phyloP scores from a whole-genome alignment of 768 basidiomycete species.

The Collybia nuda region DNA sequence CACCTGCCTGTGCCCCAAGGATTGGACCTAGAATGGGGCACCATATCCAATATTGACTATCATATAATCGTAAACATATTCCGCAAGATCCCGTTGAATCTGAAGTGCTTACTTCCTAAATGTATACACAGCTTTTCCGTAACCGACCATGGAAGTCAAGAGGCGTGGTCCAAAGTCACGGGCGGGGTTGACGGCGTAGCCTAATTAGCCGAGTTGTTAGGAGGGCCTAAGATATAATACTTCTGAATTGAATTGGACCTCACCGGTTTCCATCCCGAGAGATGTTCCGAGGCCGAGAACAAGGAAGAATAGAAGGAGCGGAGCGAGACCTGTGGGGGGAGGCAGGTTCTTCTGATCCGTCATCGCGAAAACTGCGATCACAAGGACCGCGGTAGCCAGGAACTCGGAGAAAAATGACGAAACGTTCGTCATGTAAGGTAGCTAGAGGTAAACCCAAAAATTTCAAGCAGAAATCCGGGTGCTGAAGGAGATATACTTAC shows the following conservation, averaged over 20 bases:
- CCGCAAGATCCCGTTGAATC: neutral
- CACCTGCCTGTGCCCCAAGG: conserved; percentile 52
- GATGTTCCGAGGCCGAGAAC: conserved; percentile 55
- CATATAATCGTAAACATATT: neutral
- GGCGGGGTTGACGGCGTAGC: conserved; percentile 41
- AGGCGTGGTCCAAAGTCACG: conserved; percentile 59
- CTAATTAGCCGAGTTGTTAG: neutral
- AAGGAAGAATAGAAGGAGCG: conserved; percentile 53
- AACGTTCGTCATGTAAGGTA: conserved; percentile 38
- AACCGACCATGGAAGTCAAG: conserved; percentile 68
- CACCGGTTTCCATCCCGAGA: conserved; percentile 63
- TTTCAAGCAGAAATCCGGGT: neutral
- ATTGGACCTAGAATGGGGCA: conserved; percentile 59
- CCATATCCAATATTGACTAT: conserved; percentile 75
- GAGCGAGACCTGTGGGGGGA: conserved; percentile 49
- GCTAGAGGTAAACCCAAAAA: conserved; percentile 14
- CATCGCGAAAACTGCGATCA: conserved; percentile 52
- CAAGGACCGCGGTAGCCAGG: conserved; percentile 52
- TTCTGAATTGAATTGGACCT: too few species aligned
- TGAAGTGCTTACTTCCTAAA: conserved; percentile 33
- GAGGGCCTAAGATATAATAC: neutral
- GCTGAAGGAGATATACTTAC: conserved; percentile 32
- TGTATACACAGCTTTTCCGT: conserved; percentile 45
- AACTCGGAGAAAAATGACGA: conserved; percentile 52
- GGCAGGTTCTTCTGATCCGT: conserved; percentile 53